Evolutionary conservation across 2,329 filamentous ascomycete genomes (phyloP), one percentile per base, ranked within the genome.

Genomic region (Colletotrichum paranaense): DNA sequence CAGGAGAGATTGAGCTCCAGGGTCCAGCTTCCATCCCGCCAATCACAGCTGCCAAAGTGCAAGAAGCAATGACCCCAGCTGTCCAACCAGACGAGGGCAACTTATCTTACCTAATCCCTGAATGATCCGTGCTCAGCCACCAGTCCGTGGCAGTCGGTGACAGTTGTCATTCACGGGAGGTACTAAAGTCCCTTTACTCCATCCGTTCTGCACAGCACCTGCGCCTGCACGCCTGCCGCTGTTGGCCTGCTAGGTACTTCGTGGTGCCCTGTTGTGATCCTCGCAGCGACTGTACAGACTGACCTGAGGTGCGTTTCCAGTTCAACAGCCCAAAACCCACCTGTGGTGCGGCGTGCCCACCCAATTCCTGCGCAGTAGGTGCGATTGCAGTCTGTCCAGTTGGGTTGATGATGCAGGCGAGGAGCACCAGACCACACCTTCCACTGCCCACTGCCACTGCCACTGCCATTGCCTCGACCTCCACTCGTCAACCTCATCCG

Each of bases 1-100:
- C 60, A 59, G 55, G 55, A 60, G 66, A 71, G 35, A 73, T 73
- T 73, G 66, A 73, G 66, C 59, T 69, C 32, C 32, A 70, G 67
- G 67, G 55, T 60, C 62, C 60, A 70, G 67, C 66, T 66, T 53
- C 57, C 53, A 22, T n/a, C 12, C n/a, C n/a, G 22, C 68, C 56
- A 60, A n/a, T 62, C 56, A 67, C 19, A 67, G 32, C 16, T 12
- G 53, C 14, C 38, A 19, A 22, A 53, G 14, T 32, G 28, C 28
- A 52, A 30, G 9, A 57, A 30, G 24, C 26, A n/a, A 22, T 53
- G 19, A 19, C 7, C 55, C 24, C 9, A 24, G 19, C 30, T 62
- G 30, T 22, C 38, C 60, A 66, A 42, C 8, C 24, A 72, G 35
- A 19, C 28, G 46, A 53, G 28, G 53, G 22, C 5, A 30, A 16